Base-by-base conservation (phyloP, 2,329 filamentous ascomycete genomes). In the Penicillium crustosum region DNA sequence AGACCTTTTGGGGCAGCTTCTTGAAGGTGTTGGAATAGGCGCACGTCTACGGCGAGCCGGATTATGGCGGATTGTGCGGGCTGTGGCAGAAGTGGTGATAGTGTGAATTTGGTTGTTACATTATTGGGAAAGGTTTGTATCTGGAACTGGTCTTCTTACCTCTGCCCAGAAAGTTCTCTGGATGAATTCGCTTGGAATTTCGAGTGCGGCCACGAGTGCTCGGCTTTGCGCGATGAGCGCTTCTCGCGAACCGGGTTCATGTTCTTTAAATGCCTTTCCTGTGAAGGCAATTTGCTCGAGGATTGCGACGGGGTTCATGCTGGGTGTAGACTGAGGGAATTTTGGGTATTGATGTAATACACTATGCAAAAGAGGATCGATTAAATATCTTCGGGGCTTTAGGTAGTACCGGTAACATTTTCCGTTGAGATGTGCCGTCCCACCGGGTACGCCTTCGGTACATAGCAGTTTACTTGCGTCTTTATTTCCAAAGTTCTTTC, bases 111-210 rank as follows among this genome's bases (percentile, higher is more conserved):
- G 19, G 10, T 41, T 13, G 10, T 41, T 41, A 12, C 10, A 9
- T 3, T 38, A 12, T 38, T 43, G 12, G 31, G 31, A 33, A 33
- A 13, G 31, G 13, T 33, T 15, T 33, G 2, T 33, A 33, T 33
- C 6, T 13, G 23, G 6, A 17, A 9, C 21, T 15, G 17, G 12
- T 17, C 43, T 10, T 63, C 65, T 60, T 44, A 77, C 75, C 66
- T 78, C 73, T 21, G 75, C 75, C 75, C 74, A 77, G 39, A 74
- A 73, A 49, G 68, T 77, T n/a, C 63, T 66, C 49, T 66, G 66
- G 12, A 69, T 31, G 35, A 66, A 66, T 52, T 78, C 75, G 52
- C 73, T 75, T 0, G 76, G 75, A 15, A 75, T 68, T 51, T 77
- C 73, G 10, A 77, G 59, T 10, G 65, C 62, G 1, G 73, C 67